Percentiles rank a stretch among this genome's conserved stretches.
Conservation (phyloP, 345 rosid genomes). For the Eucalyptus shirleyi region DNA sequence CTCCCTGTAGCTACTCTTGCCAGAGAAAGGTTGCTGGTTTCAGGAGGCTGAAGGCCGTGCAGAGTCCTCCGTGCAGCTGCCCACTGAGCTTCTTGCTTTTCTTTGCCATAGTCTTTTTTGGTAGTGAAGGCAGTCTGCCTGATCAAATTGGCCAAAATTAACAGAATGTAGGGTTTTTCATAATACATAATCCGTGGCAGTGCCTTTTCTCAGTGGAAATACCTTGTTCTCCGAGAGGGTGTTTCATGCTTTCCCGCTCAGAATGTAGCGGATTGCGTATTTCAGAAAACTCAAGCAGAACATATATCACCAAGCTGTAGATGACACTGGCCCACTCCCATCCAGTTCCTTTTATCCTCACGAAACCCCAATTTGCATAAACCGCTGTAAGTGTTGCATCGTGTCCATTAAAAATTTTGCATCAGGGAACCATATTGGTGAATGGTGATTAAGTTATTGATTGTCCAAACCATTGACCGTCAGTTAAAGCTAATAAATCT, state of each 20-base stretch:
- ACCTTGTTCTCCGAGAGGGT: constrained; percentile 77
- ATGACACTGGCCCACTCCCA: constrained; percentile 97
- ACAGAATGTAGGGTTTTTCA: not conserved
- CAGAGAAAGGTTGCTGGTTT: not conserved
- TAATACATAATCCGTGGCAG: not conserved
- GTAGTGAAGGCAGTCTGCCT: not conserved
- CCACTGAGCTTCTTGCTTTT: too few relatives aligned
- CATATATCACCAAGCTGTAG: constrained; percentile 44
- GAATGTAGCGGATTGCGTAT: constrained; percentile 40
- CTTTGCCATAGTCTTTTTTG: too few relatives aligned
- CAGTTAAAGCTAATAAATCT: not conserved
- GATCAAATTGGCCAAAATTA: not conserved
- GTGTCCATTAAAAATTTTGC: constrained; percentile 1
- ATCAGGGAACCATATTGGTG: not conserved
- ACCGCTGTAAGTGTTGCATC: constrained; percentile 58
- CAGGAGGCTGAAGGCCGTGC: not conserved
- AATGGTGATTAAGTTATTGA: not conserved
- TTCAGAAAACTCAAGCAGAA: constrained; percentile 71
- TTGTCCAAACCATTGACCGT: not conserved
- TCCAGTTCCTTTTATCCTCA: constrained; percentile 45
- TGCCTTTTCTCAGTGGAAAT: not conserved
- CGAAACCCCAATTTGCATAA: constrained; percentile 70
- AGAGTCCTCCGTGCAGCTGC: constrained; percentile 2
- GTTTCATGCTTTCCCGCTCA: constrained; percentile 80
- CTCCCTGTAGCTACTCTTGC: not conserved